Evolutionary conservation across 306 rosid genomes (phyloP).

Genomic region (Cicer judaicum): DNA sequence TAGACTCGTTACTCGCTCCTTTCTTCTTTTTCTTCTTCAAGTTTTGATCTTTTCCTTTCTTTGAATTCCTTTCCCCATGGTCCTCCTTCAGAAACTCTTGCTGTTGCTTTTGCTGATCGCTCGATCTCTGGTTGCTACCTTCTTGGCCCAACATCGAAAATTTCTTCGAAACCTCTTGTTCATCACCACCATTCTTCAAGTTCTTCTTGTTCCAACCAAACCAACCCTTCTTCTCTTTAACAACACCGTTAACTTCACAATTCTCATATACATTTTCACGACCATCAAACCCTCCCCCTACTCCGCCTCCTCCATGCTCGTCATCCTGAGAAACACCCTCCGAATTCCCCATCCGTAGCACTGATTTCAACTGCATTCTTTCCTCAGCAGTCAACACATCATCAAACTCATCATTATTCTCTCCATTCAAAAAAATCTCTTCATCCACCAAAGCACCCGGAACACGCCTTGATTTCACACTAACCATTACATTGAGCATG

Average conservation of each 20-base stretch:
- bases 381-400: slow-evolving; percentile 96
- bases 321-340: slow-evolving; percentile 78
- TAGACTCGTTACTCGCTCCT: slow-evolving; percentile 62
- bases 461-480: slow-evolving; percentile 93
- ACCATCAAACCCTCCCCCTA: slow-evolving; percentile 6
- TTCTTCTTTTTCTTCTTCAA: slow-evolving; percentile 87
- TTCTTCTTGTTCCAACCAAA: slow-evolving; percentile 92
- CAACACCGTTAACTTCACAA: slow-evolving; percentile 64
- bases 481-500: slow-evolving; percentile 97
- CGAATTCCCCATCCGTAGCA: slow-evolving; percentile 79
- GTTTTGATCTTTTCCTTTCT: slow-evolving; percentile 85
- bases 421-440: slow-evolving; percentile 90
- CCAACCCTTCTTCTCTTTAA: slow-evolving; percentile 93
- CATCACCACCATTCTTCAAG: slow-evolving; percentile 63
- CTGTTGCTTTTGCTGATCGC: slow-evolving; percentile 71
- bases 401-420: slow-evolving; percentile 77
- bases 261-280: slow-evolving; percentile 48
- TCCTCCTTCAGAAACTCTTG: slow-evolving; percentile 72
- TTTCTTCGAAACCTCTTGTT: slow-evolving; percentile 82
- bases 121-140: slow-evolving; percentile 41
- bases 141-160: slow-evolving; percentile 65
- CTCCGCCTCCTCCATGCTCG: slow-evolving; percentile 42
- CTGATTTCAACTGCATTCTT: slow-evolving; percentile 85
- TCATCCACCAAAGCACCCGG: slow-evolving; percentile 99
- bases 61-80: slow-evolving; percentile 50